A percentile compares a stretch with the other conserved stretches of the same genome.
These are phyloP conservation scores for Flueggea neowawraea DNA, from an alignment of 441 rosid genomes.

Conservation along the genomic window DNA sequence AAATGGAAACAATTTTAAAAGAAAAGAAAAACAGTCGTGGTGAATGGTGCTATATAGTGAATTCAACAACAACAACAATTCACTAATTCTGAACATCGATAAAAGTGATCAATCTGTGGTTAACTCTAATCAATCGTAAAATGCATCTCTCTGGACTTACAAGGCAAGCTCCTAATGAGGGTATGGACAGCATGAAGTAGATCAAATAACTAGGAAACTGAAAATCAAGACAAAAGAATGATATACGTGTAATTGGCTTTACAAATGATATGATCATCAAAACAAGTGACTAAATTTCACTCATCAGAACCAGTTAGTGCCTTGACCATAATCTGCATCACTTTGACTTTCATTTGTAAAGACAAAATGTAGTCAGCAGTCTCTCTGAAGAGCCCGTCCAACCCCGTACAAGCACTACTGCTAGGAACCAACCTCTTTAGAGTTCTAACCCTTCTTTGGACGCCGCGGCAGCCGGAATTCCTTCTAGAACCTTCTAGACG, in stretches of 20 bases:
- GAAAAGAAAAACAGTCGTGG: too few relatives aligned
- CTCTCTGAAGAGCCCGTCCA: slow-evolving; percentile 76
- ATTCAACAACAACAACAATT: too few relatives aligned
- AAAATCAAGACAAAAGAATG: not conserved
- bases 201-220: too few relatives aligned
- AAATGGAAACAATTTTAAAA: too few relatives aligned
- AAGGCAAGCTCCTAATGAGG: too few relatives aligned
- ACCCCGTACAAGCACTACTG: slow-evolving; percentile 30
- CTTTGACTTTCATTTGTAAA: slow-evolving; percentile 64
- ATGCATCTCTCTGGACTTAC: too few relatives aligned
- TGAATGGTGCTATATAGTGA: too few relatives aligned
- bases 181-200: too few relatives aligned
- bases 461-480: slow-evolving; percentile 8
- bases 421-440: slow-evolving; percentile 71
- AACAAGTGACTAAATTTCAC: slow-evolving; percentile 6
- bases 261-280: slow-evolving; percentile 8
- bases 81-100: too few relatives aligned
- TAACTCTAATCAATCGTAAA: too few relatives aligned
- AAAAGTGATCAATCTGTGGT: too few relatives aligned
- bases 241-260: not conserved
- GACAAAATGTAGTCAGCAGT: slow-evolving; percentile 78
- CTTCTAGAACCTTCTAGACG: slow-evolving; percentile 31
- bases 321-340: slow-evolving; percentile 77
- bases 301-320: slow-evolving; percentile 48
- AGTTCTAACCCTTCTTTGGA: slow-evolving; percentile 46